phyloP scores from a whole-genome alignment of 2,329 filamentous ascomycete genomes.

The Trichoderma aggressivum region DNA sequence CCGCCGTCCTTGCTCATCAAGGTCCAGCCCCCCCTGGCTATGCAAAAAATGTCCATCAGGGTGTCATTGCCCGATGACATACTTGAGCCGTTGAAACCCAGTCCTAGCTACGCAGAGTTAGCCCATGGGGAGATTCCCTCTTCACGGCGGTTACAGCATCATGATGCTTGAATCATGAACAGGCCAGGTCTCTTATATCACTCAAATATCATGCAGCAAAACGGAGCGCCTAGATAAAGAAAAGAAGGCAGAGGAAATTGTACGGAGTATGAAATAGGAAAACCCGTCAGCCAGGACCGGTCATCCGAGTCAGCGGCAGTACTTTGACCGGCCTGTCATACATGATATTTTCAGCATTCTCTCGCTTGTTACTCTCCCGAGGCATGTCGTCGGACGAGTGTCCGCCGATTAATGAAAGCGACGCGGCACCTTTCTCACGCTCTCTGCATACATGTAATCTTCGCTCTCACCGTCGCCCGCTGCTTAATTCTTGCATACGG shows the following conservation, averaged over 20 bases:
- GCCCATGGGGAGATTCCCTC: background rate
- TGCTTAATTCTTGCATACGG: background rate
- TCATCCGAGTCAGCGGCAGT: background rate
- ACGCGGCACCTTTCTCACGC: background rate
- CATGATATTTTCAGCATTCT: background rate
- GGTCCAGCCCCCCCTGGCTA: background rate
- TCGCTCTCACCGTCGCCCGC: background rate
- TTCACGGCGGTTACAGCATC: background rate
- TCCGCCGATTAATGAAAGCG: background rate
- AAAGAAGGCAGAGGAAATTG: background rate
- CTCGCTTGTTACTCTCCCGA: background rate
- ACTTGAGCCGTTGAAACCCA: background rate
- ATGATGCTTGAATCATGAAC: slow-evolving; percentile 1
- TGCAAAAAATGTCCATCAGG: background rate
- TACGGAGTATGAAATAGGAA: background rate
- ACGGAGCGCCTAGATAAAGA: background rate
- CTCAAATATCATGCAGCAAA: background rate
- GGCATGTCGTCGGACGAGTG: background rate
- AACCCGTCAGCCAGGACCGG: background rate
- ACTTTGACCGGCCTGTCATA: background rate
- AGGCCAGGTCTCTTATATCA: background rate
- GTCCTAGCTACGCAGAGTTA: background rate
- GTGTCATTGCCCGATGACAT: background rate
- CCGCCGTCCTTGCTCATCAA: background rate
- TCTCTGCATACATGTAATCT: background rate